These are phyloP conservation scores for Ustilago loliicola DNA, from an alignment of 1,284 basidiomycete species.

Conservation along the genomic window DNA sequence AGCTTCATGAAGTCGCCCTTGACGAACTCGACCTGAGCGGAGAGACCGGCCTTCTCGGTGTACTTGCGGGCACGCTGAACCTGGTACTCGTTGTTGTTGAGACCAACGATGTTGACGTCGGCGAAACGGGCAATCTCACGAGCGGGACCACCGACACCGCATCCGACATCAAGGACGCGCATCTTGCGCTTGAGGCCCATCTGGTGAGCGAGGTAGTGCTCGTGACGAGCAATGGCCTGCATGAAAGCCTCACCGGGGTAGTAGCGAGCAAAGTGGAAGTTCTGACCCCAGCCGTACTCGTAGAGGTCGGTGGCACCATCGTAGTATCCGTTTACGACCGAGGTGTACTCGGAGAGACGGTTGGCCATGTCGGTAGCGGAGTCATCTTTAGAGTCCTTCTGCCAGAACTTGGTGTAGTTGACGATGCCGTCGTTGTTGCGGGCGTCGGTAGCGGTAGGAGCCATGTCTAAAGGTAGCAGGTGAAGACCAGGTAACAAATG, in stretches of 20 bases:
- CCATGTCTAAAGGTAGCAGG: conserved; percentile 35
- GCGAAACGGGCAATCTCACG: conserved; percentile 93
- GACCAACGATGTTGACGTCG: conserved; percentile 85
- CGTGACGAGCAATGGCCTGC: conserved; percentile 88
- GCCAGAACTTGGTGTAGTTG: conserved; percentile 95
- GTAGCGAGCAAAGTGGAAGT: conserved; percentile 99
- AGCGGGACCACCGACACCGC: conserved; percentile 96
- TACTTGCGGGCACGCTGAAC: conserved; percentile 86
- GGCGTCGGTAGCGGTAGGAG: conserved; percentile 75
- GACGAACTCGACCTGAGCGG: conserved; percentile 79
- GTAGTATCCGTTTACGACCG: conserved; percentile 97
- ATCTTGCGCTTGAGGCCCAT: conserved; percentile 79
- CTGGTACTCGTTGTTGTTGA: conserved; percentile 99
- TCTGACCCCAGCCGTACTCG: conserved; percentile 93
- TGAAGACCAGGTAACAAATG: not conserved
- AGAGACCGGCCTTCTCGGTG: conserved; percentile 83
- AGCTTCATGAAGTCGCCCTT: conserved; percentile 92
- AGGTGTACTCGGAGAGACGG: conserved; percentile 86
- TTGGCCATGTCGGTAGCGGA: conserved; percentile 78
- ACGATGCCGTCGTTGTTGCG: conserved; percentile 85
- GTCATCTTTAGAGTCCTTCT: conserved; percentile 85
- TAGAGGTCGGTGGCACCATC: conserved; percentile 96
- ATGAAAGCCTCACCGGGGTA: conserved; percentile 93
- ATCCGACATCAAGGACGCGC: conserved; percentile 97
- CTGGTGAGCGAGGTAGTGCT: conserved; percentile 90